These are phyloP conservation scores for Sphenostylis stenocarpa DNA, from an alignment of 306 rosid species.

Conservation along the genomic window DNA sequence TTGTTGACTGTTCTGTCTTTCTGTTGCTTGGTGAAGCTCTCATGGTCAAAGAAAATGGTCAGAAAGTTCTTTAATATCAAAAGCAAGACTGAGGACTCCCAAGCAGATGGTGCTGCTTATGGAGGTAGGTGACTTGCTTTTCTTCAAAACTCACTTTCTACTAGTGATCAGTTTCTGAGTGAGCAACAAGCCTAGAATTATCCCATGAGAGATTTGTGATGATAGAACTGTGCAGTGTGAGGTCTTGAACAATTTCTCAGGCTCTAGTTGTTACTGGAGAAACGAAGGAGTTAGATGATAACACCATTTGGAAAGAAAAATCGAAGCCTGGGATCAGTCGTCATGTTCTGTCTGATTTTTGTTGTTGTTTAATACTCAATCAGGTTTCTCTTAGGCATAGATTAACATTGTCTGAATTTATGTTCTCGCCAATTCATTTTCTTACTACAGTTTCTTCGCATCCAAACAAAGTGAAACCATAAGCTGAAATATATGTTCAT, in stretches of 20 bases:
- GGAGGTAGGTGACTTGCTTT: constrained; percentile 63
- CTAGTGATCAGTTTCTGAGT: constrained; percentile 29
- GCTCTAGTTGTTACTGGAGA: constrained; percentile 17
- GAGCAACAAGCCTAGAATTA: constrained; percentile 8
- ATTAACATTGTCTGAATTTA: constrained; percentile 9
- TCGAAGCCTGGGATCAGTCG: constrained; percentile 25
- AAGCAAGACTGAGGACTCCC: constrained; percentile 80
- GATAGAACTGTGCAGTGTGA: constrained; percentile 8
- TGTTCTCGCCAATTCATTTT: not conserved
- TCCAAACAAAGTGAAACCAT: constrained; percentile 32
- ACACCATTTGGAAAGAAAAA: not conserved
- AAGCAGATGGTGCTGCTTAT: constrained; percentile 62
- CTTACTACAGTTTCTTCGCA: constrained; percentile 34
- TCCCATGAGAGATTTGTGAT: not conserved
- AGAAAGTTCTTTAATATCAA: constrained; percentile 95
- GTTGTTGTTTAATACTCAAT: not conserved
- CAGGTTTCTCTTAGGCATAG: constrained; percentile 9
- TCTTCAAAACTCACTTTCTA: constrained; percentile 19
- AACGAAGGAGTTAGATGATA: not conserved
- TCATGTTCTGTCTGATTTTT: constrained; percentile 32
- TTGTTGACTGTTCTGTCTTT: constrained; percentile 47
- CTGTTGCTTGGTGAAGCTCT: constrained; percentile 74
- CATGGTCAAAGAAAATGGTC: constrained; percentile 99
- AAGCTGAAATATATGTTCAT: not conserved
- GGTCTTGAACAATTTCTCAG: constrained; percentile 8